Evolutionary conservation across 2,329 filamentous ascomycete genomes (phyloP), one percentile per base, ranked within the genome.

Genomic region (Trichoderma endophyticum): DNA sequence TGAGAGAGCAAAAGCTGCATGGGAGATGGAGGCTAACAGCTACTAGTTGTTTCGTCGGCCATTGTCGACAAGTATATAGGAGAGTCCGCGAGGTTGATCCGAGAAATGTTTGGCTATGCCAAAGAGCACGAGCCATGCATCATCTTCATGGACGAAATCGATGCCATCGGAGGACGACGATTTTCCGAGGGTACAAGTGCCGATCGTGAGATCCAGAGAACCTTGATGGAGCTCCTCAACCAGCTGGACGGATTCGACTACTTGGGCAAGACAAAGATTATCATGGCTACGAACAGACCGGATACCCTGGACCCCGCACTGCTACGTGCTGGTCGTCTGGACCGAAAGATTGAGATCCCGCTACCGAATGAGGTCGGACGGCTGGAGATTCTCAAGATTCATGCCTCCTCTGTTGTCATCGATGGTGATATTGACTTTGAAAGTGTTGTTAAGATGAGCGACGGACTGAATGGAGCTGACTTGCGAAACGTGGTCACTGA

Each of bases 91-190:
- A 92, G 97, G 76, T 87, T 99, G 76, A 99, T 99, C 79, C 91
- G 96, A 82, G 96, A 99, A 83, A 99, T 99, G 97, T 99, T 99
- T 80, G 97, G 96, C 72, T 99, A 99, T 80, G 96, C 97, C 78
- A 98, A 98, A 84, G 97, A 99, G 82, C 96, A 99, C 82, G 96
- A 99, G 83, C 96, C 96, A 51, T 99, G 96, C 83, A 99, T 99
- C 83, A 99, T 99, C 84, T 99, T 99, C 89, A 99, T 99, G 96
- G 97, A 99, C 87, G 96, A 99, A 84, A 99, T 99, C 80, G 96
- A 99, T 80, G 96, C 96, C 79, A 99, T 99, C 79, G 96, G 96
- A 81, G 97, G 97, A 74, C 90, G 97, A 78, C 90, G 96, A 78
- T 99, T 99, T 84, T 97, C 94, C 0, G 96, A 99, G 82, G 96